Conservation (phyloP, 2,329 filamentous ascomycete species). For the Penicillium sp. region DNA sequence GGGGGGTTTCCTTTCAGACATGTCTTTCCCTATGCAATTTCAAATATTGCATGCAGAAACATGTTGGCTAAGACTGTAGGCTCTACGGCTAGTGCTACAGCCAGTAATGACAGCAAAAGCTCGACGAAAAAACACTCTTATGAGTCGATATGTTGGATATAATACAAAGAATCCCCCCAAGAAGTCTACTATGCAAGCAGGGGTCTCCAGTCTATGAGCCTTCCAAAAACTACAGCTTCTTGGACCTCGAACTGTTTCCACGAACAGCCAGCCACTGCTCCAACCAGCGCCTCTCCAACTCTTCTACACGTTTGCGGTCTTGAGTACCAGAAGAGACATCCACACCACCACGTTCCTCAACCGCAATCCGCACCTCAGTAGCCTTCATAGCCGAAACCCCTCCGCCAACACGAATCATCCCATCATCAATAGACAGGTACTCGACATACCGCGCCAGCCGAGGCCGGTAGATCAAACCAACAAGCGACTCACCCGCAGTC, state of each 20-base stretch:
- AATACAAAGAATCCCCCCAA: neutral
- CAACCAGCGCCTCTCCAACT: slow-evolving; percentile 31
- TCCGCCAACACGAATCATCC: slow-evolving; percentile 55
- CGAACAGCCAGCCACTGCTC: slow-evolving; percentile 26
- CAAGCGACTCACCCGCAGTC: slow-evolving; percentile 32
- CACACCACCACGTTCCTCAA: slow-evolving; percentile 56
- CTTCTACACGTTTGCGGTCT: slow-evolving; percentile 21
- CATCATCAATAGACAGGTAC: slow-evolving; percentile 64
- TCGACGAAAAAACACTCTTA: neutral
- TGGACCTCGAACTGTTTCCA: neutral
- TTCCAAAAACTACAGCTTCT: neutral
- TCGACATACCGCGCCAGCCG: slow-evolving; percentile 49
- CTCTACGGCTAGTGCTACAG: neutral
- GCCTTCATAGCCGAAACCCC: slow-evolving; percentile 51
- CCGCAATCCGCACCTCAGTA: slow-evolving; percentile 61
- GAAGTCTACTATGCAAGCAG: neutral
- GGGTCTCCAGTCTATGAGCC: neutral
- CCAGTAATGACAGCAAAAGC: neutral
- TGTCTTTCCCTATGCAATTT: neutral
- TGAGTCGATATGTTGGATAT: neutral
- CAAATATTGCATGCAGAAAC: neutral
- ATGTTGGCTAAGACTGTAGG: neutral
- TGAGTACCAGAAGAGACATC: slow-evolving; percentile 21
- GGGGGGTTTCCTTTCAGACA: neutral
- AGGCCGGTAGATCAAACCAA: slow-evolving; percentile 42